Percentiles rank a stretch among this genome's conserved stretches.
These are phyloP conservation scores for Cryphonectria parasitica DNA, from an alignment of 2,329 filamentous ascomycete genomes.

Conservation along the genomic window DNA sequence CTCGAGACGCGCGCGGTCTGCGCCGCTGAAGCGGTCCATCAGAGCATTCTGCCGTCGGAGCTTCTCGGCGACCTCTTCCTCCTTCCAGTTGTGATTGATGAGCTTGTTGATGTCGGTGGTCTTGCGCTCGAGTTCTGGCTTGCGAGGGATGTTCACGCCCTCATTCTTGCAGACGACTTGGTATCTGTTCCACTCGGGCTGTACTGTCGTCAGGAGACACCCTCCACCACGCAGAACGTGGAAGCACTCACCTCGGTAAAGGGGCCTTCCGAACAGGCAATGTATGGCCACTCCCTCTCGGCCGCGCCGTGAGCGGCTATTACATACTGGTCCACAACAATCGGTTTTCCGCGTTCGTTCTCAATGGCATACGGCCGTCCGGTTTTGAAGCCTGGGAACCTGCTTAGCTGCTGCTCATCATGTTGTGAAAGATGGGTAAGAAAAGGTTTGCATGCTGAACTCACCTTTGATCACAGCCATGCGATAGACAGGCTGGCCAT, in stretches of 20 bases:
- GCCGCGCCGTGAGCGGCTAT: slow-evolving; percentile 81
- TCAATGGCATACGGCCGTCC: slow-evolving; percentile 85
- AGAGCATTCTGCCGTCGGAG: slow-evolving; percentile 72
- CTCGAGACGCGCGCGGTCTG: slow-evolving; percentile 69
- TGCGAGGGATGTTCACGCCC: slow-evolving; percentile 74
- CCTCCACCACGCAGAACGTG: not conserved
- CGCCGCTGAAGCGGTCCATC: slow-evolving; percentile 66
- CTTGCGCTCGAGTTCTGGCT: slow-evolving; percentile 67
- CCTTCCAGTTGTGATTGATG: slow-evolving; percentile 80
- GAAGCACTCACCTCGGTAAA: slow-evolving; percentile 73
- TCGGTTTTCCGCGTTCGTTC: slow-evolving; percentile 71
- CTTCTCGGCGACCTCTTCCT: slow-evolving; percentile 79
- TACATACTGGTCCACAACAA: slow-evolving; percentile 86
- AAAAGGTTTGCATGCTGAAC: slow-evolving; percentile 26
- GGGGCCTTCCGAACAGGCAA: slow-evolving; percentile 81
- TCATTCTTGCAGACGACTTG: slow-evolving; percentile 75
- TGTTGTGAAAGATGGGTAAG: slow-evolving; percentile 32
- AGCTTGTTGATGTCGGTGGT: slow-evolving; percentile 80
- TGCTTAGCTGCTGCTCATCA: not conserved
- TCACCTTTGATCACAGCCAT: slow-evolving; percentile 86
- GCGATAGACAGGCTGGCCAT: slow-evolving; percentile 78
- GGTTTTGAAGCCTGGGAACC: slow-evolving; percentile 67
- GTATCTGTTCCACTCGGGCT: slow-evolving; percentile 82
- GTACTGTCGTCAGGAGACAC: slow-evolving; percentile 11
- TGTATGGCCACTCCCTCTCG: slow-evolving; percentile 85